These are phyloP conservation scores for Solanum appendiculatum DNA, from an alignment of 257 asterid genomes.

Conservation along the genomic window DNA sequence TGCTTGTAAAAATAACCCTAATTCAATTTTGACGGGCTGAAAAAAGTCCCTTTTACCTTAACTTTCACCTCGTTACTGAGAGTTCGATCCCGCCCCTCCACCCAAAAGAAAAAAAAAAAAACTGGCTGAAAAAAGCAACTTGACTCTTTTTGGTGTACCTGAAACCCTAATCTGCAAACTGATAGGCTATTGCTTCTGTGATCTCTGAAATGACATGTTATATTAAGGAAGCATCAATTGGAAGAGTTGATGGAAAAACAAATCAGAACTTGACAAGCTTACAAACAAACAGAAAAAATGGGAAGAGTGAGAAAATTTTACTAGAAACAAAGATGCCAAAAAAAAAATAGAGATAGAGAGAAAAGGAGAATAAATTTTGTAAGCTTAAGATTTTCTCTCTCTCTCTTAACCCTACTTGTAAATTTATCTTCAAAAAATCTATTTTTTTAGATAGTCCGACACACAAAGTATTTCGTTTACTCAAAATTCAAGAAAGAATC, in stretches of 20 bases:
- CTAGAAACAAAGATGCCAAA: constrained; percentile 5
- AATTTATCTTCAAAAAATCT: background rate
- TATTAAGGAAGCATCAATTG: constrained; percentile 37
- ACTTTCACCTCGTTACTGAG: background rate
- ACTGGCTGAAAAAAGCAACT: constrained; percentile 13
- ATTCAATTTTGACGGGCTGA: constrained; percentile 5
- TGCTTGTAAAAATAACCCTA: constrained; percentile 7
- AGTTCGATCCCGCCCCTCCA: background rate
- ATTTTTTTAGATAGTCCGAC: background rate
- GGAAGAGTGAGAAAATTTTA: constrained; percentile 1
- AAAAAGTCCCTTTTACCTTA: background rate
- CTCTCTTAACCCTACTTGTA: background rate
- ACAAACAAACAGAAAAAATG: background rate
- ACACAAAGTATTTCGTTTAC: background rate
- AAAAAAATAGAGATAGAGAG: background rate
- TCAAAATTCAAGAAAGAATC: background rate
- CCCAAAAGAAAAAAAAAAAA: background rate
- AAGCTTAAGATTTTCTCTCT: background rate
- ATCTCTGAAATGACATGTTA: constrained; percentile 32
- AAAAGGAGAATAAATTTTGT: background rate
- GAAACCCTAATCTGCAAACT: constrained; percentile 40
- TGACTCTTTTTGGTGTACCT: constrained; percentile 13
- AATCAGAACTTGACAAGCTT: constrained; percentile 48
- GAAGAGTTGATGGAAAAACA: constrained; percentile 3
- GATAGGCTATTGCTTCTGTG: constrained; percentile 26